Percentiles rank a stretch among this genome's conserved stretches.
Conservation (phyloP, 1,139 yeast genomes). For the Meyerozyma sp. region DNA sequence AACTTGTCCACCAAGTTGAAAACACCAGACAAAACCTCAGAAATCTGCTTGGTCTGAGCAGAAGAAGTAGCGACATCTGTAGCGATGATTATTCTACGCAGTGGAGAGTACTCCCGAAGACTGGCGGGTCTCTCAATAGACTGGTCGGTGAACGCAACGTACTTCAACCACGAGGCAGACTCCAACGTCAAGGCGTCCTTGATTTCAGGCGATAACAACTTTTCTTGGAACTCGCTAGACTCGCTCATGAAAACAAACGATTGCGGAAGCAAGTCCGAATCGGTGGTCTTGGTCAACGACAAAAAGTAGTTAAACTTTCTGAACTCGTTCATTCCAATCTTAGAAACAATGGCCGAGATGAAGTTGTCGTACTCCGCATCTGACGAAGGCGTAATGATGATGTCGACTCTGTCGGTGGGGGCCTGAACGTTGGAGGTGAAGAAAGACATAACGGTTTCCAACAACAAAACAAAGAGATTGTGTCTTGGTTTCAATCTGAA, state of each 20-base stretch:
- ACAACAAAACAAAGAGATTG: conserved; percentile 59
- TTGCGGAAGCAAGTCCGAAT: conserved; percentile 62
- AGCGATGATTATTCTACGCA: conserved; percentile 51
- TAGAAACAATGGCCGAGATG: conserved; percentile 80
- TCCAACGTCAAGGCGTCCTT: conserved; percentile 47
- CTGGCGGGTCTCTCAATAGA: conserved; percentile 60
- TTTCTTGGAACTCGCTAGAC: conserved; percentile 71
- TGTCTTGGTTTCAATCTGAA: conserved; percentile 75
- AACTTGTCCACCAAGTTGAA: conserved; percentile 51
- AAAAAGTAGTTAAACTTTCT: conserved; percentile 77
- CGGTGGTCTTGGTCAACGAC: conserved; percentile 78
- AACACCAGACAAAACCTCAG: conserved; percentile 45
- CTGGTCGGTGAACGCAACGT: conserved; percentile 79
- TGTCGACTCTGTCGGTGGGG: conserved; percentile 58
- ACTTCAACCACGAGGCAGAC: conserved; percentile 53
- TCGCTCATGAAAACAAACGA: conserved; percentile 89
- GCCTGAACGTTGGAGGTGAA: conserved; percentile 44
- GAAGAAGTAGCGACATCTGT: conserved; percentile 43
- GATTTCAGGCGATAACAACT: conserved; percentile 46
- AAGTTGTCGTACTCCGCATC: conserved; percentile 58
- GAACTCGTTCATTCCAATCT: conserved; percentile 70
- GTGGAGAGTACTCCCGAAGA: conserved; percentile 47
- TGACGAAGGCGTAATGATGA: conserved; percentile 57
- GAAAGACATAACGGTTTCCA: conserved; percentile 54
- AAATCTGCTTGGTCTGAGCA: conserved; percentile 42